phyloP scores from a whole-genome alignment of 495 filamentous ascomycete genomes.

The Aspergillus sclerotiicarbonarius region DNA sequence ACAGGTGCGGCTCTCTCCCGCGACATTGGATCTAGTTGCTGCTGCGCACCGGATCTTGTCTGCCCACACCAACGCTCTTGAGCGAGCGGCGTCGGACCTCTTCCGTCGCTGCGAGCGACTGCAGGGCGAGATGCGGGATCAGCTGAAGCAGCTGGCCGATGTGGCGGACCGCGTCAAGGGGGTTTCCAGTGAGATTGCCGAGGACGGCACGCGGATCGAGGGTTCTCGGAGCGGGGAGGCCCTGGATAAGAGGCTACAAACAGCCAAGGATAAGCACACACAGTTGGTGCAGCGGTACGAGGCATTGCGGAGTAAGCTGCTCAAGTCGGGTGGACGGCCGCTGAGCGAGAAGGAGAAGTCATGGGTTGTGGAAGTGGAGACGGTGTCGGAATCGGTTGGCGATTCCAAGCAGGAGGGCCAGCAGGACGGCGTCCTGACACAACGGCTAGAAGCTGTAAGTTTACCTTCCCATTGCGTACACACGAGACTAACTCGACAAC shows the following conservation, averaged over 20 bases:
- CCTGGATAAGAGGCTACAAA: constrained; percentile 59
- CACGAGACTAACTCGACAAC: constrained; percentile 14
- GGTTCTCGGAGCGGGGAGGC: constrained; percentile 46
- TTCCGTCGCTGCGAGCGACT: constrained; percentile 76
- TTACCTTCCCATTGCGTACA: constrained; percentile 19
- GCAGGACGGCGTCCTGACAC: constrained; percentile 29
- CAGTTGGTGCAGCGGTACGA: constrained; percentile 64
- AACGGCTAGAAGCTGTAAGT: constrained; percentile 41
- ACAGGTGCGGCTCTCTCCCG: constrained; percentile 69
- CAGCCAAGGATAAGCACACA: constrained; percentile 56
- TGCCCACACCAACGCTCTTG: constrained; percentile 68
- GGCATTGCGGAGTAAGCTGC: constrained; percentile 57
- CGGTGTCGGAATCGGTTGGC: constrained; percentile 39
- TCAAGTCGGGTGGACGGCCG: constrained; percentile 55
- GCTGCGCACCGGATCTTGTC: constrained; percentile 74
- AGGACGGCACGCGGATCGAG: constrained; percentile 41
- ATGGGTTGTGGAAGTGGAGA: constrained; percentile 63
- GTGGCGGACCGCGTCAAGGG: constrained; percentile 63
- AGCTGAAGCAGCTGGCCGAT: constrained; percentile 67
- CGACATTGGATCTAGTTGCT: constrained; percentile 71
- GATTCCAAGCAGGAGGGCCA: constrained; percentile 20
- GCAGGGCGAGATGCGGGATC: constrained; percentile 66
- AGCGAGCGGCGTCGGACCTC: constrained; percentile 73
- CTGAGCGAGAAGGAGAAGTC: constrained; percentile 72
- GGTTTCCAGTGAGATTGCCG: constrained; percentile 60